A percentile compares a stretch with the other conserved stretches of the same genome.
These are phyloP conservation scores for Candida hungchunana DNA, from an alignment of 805 yeast species.

Conservation along the genomic window DNA sequence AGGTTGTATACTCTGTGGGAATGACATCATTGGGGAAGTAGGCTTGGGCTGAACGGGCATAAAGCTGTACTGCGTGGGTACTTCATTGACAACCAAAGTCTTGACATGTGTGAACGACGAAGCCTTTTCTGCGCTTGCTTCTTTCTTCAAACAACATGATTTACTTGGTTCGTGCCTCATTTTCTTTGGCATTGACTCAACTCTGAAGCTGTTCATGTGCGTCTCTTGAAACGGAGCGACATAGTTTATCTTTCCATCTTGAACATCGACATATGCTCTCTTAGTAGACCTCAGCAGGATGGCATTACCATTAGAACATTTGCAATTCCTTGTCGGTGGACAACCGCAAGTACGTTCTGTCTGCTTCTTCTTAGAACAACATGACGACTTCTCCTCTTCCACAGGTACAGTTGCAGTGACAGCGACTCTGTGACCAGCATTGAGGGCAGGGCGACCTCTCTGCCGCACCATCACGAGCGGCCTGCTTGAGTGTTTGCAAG, in stretches of 20 bases:
- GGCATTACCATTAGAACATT: conserved; percentile 16
- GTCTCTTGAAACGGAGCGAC: conserved; percentile 25
- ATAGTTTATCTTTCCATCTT: conserved; percentile 23
- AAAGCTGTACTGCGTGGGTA: not conserved
- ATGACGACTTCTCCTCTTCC: not conserved
- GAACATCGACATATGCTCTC: conserved; percentile 25
- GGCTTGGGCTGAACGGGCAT: conserved; percentile 3
- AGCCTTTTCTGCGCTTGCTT: not conserved
- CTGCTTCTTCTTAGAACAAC: not conserved
- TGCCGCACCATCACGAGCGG: conserved; percentile 74
- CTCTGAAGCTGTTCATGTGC: conserved; percentile 16
- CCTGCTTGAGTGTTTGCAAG: conserved; percentile 68
- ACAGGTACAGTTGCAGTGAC: conserved; percentile 24
- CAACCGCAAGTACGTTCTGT: conserved; percentile 1
- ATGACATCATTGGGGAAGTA: not conserved
- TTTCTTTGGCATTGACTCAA: conserved; percentile 1
- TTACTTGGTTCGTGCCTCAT: not conserved
- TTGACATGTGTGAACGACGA: conserved; percentile 14
- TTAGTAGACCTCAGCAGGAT: conserved; percentile 26
- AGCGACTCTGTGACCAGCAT: conserved; percentile 30
- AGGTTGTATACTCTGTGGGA: conserved; percentile 1
- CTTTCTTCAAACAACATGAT: not conserved
- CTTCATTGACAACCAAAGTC: conserved; percentile 17
- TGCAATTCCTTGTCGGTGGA: conserved; percentile 6
- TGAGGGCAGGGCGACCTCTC: conserved; percentile 68